A percentile compares a stretch with the other conserved stretches of the same genome.
phyloP scores from a whole-genome alignment of 495 filamentous ascomycete genomes.

The Thermothielavioides terrestris region DNA sequence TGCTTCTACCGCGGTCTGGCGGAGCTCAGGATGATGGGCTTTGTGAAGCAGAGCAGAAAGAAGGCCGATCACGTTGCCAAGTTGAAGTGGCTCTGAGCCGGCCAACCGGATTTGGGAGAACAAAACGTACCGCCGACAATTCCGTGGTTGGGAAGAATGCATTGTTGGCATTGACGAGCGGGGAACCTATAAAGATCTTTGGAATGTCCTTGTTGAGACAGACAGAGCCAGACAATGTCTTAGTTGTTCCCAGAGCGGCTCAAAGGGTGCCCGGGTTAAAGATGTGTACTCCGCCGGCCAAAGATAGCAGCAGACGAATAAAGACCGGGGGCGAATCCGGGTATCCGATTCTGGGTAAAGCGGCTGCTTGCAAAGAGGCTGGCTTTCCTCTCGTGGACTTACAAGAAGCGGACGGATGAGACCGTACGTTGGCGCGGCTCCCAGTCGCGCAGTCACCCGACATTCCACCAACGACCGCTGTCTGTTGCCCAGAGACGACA shows the following conservation, averaged over 20 bases:
- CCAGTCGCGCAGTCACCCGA: not conserved
- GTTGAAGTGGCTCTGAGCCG: constrained; percentile 40
- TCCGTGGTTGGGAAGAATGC: not conserved
- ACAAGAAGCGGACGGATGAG: constrained; percentile 12
- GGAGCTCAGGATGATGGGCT: constrained; percentile 74
- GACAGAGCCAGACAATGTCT: constrained; percentile 12
- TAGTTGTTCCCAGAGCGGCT: constrained; percentile 5
- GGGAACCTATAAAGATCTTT: not conserved
- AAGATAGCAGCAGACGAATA: constrained; percentile 11
- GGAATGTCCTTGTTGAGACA: not conserved
- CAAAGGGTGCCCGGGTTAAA: not conserved
- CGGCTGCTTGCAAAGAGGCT: not conserved
- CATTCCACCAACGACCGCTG: not conserved
- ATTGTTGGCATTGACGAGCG: not conserved
- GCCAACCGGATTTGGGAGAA: constrained; percentile 3
- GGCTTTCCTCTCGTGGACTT: not conserved
- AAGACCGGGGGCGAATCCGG: not conserved
- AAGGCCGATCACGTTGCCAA: constrained; percentile 88
- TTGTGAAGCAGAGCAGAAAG: constrained; percentile 83
- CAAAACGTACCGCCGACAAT: not conserved
- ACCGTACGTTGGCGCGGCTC: not conserved
- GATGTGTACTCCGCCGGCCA: not conserved
- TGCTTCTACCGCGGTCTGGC: constrained; percentile 77
- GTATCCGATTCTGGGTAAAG: constrained; percentile 2
- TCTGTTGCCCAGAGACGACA: not conserved